Conservation (phyloP, 73 alveolate genomes). For the Uronychia binucleata region DNA sequence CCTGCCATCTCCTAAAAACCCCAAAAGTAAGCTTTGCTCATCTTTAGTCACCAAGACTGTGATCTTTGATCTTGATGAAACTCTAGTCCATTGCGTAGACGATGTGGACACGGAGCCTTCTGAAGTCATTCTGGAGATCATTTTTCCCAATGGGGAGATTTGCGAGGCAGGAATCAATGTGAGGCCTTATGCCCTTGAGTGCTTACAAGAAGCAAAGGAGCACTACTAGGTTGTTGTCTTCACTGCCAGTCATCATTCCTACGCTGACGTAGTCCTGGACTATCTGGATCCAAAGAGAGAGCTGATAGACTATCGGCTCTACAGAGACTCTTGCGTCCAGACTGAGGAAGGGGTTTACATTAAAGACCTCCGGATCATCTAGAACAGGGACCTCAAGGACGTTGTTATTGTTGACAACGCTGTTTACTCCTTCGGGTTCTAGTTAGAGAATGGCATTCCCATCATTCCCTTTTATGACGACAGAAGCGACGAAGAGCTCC, state of each 20-base stretch:
- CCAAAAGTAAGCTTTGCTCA: background rate
- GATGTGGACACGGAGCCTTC: background rate
- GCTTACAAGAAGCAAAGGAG: background rate
- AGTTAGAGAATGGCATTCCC: constrained; percentile 81
- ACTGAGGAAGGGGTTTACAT: constrained; percentile 39
- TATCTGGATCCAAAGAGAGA: constrained; percentile 77
- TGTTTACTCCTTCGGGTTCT: constrained; percentile 65
- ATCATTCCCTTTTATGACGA: constrained; percentile 72
- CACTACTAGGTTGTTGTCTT: background rate
- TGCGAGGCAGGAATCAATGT: background rate
- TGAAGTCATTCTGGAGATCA: background rate
- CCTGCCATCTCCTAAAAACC: background rate
- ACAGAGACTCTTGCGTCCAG: constrained; percentile 76
- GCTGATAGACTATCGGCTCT: constrained; percentile 74
- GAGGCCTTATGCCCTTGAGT: background rate
- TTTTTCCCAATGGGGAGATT: background rate
- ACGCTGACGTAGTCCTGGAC: constrained; percentile 88
- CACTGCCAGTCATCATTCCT: constrained; percentile 5
- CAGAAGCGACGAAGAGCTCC: constrained; percentile 66
- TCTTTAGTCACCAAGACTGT: constrained; percentile 30
- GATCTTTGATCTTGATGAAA: constrained; percentile 4
- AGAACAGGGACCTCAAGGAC: constrained; percentile 62
- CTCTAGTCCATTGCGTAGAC: background rate
- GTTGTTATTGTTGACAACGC: constrained; percentile 77
- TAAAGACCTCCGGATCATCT: constrained; percentile 59